Base-by-base conservation (phyloP, 768 basidiomycete species). In the Phylloporus sp. region DNA sequence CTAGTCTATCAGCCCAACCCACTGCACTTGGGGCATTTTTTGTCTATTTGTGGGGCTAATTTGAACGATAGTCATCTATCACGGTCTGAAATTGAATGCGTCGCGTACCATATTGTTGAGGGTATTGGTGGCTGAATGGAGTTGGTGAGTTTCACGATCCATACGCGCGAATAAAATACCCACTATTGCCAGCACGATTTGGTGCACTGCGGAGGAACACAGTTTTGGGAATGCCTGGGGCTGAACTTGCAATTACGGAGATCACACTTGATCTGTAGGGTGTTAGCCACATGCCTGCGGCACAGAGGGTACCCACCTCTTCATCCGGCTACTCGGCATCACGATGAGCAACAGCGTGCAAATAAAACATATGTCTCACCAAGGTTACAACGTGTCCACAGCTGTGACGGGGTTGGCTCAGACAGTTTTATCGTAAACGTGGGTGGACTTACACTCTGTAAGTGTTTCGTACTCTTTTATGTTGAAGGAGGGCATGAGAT, bases 151-250 rank as follows among this genome's bases (percentile, higher is more conserved):
- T 34, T 10, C 13, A 29, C 32, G 17, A 32, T 27, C n/a, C 26
- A 35, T 26, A 18, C 40, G 29, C 2, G 24, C 9, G 6, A 39
- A 23, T 18, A 14, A 33, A 24, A 4, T 9, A 69, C 82, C 56
- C 64, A 84, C 82, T 85, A 84, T 64, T 85, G 83, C 81, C 82
- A 84, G 62, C 83, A 85, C 46, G 71, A 74, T 50, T 73, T 62
- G 51, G 65, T 71, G 58, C 83, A 85, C 35, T 63, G 53, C 28
- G 79, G 78, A 4, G 76, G 72, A 38, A 56, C 45, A 60, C 83
- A 85, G 29, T 66, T 59, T 33, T 40, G 58, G 29, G 81, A 70
- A 60, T 85, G 83, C 27, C 56, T 66, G 7, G 74, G 73, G 56
- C 82, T 84, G 57, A 85, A 84, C 67, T 75, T 82, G 69, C 83